Base-by-base conservation (phyloP, 352 stramenopile genomes). In the Globisporangium takayamanum region DNA sequence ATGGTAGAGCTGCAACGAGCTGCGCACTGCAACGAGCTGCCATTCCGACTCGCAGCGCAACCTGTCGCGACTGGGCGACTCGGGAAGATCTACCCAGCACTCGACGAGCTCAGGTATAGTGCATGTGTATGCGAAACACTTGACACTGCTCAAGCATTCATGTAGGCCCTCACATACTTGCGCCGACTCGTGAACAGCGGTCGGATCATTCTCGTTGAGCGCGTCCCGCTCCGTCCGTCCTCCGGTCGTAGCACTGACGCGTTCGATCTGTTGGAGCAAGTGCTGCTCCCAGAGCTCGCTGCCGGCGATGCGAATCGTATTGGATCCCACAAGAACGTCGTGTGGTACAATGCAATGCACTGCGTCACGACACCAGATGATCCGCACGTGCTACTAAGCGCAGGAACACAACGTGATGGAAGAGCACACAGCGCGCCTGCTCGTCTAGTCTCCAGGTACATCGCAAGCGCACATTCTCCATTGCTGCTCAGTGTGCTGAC, bases 81-180 rank as follows among this genome's bases (percentile, higher is more conserved):
- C 22, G 73, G 73, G 3, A 50, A 49, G 33, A 71, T 81, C 61
- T 74, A 71, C 66, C 67, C 65, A 16, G 66, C 73, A 30, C 54
- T 81, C 44, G 57, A 69, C 12, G 63, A 26, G n/a, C 60, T 59
- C 55, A 72, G 57, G 65, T 78, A 26, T 28, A 36, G 30, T 8
- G 30, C 30, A 36, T 36, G 30, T 8, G 30, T 8, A 36, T 36
- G 5, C 5, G 8, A 10, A 36, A 8, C 30, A 0, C 30, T 36
- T 36, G 30, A 0, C 8, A 8, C 30, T 36, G 30, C 8, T 36
- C 5, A 36, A 22, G 22, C 22, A 22, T 22, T 22, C 22, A 22
- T 0, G 22, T 36, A 36, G 8, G 30, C 30, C 5, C 30, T 36
- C 5, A 36, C 30, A 36, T 44, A 20, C 4, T 30, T 22, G 6